Evolutionary conservation across 306 rosid species (phyloP).

Genomic region (Biancaea sappan): DNA sequence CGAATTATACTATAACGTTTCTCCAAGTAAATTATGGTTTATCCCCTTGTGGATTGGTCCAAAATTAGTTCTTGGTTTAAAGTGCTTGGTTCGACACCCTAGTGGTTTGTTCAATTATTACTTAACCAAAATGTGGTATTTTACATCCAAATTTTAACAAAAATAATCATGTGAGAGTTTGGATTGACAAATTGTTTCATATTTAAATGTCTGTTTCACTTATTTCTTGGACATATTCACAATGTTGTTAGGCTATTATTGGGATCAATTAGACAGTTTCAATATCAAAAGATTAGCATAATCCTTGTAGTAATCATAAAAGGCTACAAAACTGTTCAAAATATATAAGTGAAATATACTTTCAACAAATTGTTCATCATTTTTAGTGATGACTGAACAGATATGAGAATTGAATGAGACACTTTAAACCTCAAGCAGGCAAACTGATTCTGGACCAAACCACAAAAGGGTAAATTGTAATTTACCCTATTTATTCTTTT

Average conservation of each 20-base stretch:
- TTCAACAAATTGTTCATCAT: not conserved
- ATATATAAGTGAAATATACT: not conserved
- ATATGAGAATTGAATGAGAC: not conserved
- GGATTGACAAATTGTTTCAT: not conserved
- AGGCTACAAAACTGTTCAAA: not conserved
- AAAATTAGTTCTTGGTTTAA: not conserved
- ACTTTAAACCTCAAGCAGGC: not conserved
- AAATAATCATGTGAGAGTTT: not conserved
- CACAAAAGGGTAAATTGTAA: not conserved
- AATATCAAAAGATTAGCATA: not conserved
- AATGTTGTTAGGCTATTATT: not conserved
- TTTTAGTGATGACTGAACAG: not conserved
- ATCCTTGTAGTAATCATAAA: not conserved
- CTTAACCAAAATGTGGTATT: not conserved
- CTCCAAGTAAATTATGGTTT: too few species aligned
- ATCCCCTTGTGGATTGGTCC: not conserved
- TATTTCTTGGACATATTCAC: too few species aligned
- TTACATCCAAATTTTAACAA: not conserved
- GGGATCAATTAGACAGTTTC: too few species aligned
- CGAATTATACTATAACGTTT: too few species aligned
- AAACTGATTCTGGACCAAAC: not conserved
- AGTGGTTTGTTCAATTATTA: not conserved
- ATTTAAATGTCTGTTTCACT: too few species aligned
- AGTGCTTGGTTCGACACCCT: not conserved
- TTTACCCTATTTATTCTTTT: not conserved